A percentile compares a stretch with the other conserved stretches of the same genome.
phyloP scores from a whole-genome alignment of 1,284 basidiomycete genomes.

The Psilocybe mexicana region DNA sequence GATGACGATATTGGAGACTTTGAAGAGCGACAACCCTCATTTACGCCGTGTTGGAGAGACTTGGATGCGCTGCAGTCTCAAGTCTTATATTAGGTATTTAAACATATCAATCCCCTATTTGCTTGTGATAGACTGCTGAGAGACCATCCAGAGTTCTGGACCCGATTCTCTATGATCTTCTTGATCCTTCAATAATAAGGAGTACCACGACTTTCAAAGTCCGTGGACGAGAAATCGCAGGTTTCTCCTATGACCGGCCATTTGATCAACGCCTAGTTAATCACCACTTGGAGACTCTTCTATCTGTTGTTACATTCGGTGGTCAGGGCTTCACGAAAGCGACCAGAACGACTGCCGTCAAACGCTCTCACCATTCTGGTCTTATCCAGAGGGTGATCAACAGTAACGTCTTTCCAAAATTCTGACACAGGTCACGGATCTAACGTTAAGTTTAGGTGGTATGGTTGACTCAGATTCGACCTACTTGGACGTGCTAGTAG shows the following conservation, averaged over 20 bases:
- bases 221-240: conserved; percentile 65
- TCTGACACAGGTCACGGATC: background rate
- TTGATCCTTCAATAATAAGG: conserved; percentile 68
- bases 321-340: conserved; percentile 84
- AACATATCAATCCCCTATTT: background rate
- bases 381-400: conserved; percentile 59
- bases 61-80: conserved; percentile 94
- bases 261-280: conserved; percentile 78
- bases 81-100: conserved; percentile 81
- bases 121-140: background rate
- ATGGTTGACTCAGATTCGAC: conserved; percentile 54
- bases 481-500: conserved; percentile 76
- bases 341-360: conserved; percentile 58
- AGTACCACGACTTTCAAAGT: conserved; percentile 51
- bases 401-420: conserved; percentile 38
- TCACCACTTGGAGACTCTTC: conserved; percentile 75
- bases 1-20: conserved; percentile 83
- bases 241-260: conserved; percentile 68
- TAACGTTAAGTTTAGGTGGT: conserved; percentile 42
- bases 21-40: conserved; percentile 75
- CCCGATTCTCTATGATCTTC: conserved; percentile 78
- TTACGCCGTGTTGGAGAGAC: conserved; percentile 83
- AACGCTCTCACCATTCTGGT: conserved; percentile 59
- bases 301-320: conserved; percentile 82
- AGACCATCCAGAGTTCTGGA: conserved; percentile 66